A percentile compares a stretch with the other conserved stretches of the same genome.
phyloP scores from a whole-genome alignment of 805 yeast species.

The Nakazawaea wickerhamii region DNA sequence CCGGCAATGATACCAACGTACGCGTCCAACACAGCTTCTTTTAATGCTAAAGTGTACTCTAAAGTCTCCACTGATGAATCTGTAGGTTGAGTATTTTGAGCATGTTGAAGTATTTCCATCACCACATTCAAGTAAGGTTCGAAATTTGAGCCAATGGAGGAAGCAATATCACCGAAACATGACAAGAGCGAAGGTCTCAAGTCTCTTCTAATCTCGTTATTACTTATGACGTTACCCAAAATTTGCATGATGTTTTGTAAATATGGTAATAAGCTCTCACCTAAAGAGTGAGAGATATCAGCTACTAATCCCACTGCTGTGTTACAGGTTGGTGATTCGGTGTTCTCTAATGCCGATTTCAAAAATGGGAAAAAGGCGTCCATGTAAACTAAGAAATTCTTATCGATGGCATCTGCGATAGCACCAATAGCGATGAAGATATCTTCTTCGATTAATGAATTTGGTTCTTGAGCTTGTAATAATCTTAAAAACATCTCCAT shows the following conservation, averaged over 20 bases:
- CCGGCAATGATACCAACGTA: constrained; percentile 95
- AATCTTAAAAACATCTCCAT: constrained; percentile 80
- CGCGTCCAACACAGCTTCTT: constrained; percentile 90
- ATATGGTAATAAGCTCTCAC: constrained; percentile 65
- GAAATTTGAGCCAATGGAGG: constrained; percentile 76
- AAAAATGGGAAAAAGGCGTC: constrained; percentile 79
- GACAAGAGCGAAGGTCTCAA: constrained; percentile 84
- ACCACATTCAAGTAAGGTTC: constrained; percentile 73
- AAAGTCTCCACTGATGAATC: constrained; percentile 68
- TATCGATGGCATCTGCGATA: constrained; percentile 75
- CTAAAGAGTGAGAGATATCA: constrained; percentile 87
- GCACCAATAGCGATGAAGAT: constrained; percentile 89
- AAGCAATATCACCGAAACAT: constrained; percentile 93
- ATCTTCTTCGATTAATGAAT: constrained; percentile 88
- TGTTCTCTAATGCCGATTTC: constrained; percentile 71
- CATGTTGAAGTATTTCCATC: constrained; percentile 68
- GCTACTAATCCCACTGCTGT: constrained; percentile 95
- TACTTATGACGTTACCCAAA: constrained; percentile 67
- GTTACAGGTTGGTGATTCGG: constrained; percentile 76
- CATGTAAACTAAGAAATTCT: constrained; percentile 69
- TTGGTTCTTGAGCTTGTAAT: constrained; percentile 52
- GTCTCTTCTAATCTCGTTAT: constrained; percentile 66
- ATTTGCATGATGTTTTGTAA: constrained; percentile 78
- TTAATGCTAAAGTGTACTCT: constrained; percentile 66
- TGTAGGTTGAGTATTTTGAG: constrained; percentile 56